Evolutionary conservation across 139 green algal genomes (phyloP).

Genomic region (Astrephomene gubernaculifera): DNA sequence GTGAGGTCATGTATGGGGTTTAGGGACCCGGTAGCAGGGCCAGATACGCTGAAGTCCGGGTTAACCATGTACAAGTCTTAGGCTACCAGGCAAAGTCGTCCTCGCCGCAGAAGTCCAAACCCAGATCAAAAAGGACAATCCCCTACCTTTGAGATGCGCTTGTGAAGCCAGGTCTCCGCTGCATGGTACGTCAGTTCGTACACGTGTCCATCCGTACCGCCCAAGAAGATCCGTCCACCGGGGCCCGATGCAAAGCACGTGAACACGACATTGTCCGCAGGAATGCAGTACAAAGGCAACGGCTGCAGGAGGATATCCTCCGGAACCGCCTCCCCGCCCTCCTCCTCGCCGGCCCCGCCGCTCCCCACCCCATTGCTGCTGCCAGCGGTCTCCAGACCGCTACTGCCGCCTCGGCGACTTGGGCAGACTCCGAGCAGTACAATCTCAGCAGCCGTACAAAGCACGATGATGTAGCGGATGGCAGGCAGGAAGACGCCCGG

Average conservation of each 20-base stretch:
- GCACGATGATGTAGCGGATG: conserved; percentile 91
- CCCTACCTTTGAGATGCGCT: conserved; percentile 81
- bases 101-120: too few relatives aligned
- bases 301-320: conserved; percentile 80
- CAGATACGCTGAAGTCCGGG: too few relatives aligned
- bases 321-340: not conserved
- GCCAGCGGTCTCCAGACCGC: too few relatives aligned
- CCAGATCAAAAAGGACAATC: too few relatives aligned
- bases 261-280: conserved; percentile 89
- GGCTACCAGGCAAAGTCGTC: too few relatives aligned
- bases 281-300: conserved; percentile 85
- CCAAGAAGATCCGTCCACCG: conserved; percentile 91
- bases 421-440: conserved; percentile 89
- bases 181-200: conserved; percentile 93
- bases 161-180: conserved; percentile 74
- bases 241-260: conserved; percentile 63
- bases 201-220: conserved; percentile 90
- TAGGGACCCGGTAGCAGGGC: too few relatives aligned
- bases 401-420: conserved; percentile 13
- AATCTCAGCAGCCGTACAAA: conserved; percentile 94
- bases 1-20: too few relatives aligned
- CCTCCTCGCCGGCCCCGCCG: not conserved
- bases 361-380: too few relatives aligned
- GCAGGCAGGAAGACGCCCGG: conserved; percentile 91
- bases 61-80: too few relatives aligned